phyloP scores from a whole-genome alignment of 2,329 filamentous ascomycete species.

The Ceratocystis destructans region DNA sequence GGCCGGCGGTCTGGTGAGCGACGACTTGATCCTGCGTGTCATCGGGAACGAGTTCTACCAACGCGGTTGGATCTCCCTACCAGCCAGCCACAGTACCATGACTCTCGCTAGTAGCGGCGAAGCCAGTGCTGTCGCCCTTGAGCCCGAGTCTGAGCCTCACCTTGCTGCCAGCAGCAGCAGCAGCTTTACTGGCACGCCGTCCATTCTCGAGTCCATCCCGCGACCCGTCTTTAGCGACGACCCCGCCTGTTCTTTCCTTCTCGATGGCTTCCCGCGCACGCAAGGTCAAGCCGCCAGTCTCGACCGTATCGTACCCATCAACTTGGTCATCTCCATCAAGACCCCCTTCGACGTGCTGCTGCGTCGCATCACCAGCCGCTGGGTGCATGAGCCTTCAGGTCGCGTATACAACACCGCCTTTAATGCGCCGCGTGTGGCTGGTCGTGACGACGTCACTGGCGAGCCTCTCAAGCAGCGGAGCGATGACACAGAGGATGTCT shows the following conservation, averaged over 20 bases:
- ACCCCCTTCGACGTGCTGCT: slow-evolving; percentile 81
- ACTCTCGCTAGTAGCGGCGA: slow-evolving; percentile 20
- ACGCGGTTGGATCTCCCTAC: slow-evolving; percentile 65
- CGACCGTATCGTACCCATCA: slow-evolving; percentile 78
- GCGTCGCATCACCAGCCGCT: slow-evolving; percentile 77
- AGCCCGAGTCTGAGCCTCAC: slow-evolving; percentile 18
- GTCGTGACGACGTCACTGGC: slow-evolving; percentile 80
- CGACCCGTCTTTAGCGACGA: slow-evolving; percentile 45
- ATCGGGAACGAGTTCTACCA: slow-evolving; percentile 79
- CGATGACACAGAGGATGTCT: slow-evolving; percentile 80
- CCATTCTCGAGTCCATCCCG: slow-evolving; percentile 28
- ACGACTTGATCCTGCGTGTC: slow-evolving; percentile 79
- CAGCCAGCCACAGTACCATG: slow-evolving; percentile 24
- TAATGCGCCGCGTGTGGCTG: slow-evolving; percentile 67
- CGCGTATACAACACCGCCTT: slow-evolving; percentile 92
- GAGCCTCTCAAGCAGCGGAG: slow-evolving; percentile 68
- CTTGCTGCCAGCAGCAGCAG: slow-evolving; percentile 31
- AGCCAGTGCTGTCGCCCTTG: slow-evolving; percentile 22
- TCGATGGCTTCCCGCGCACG: slow-evolving; percentile 92
- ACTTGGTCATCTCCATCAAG: slow-evolving; percentile 74
- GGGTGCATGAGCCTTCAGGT: slow-evolving; percentile 85
- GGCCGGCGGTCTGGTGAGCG: slow-evolving; percentile 75
- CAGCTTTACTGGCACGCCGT: slow-evolving; percentile 26
- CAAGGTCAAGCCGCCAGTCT: slow-evolving; percentile 64
- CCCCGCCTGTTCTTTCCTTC: slow-evolving; percentile 75